Evolutionary conservation across 352 stramenopile genomes (phyloP).

Genomic region (Phytophthora pluvialis): DNA sequence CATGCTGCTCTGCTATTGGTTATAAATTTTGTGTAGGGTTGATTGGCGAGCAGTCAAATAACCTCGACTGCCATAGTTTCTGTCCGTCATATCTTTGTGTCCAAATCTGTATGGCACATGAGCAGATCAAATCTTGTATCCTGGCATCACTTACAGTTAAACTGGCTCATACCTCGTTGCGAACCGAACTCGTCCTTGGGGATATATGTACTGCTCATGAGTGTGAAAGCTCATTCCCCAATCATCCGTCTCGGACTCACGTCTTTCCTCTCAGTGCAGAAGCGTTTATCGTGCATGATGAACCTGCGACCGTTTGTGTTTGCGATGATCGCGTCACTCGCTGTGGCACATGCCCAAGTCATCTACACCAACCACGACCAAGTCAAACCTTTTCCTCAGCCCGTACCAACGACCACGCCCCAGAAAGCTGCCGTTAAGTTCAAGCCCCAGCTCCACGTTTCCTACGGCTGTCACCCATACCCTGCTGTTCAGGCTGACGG

Average conservation of each 20-base stretch:
- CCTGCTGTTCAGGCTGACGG: slow-evolving; percentile 15
- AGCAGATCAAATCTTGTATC: background rate
- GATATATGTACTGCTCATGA: no score
- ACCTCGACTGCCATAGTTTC: no score
- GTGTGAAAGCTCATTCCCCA: background rate
- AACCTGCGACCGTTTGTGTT: slow-evolving; percentile 6
- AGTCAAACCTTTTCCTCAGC: slow-evolving; percentile 19
- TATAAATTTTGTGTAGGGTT: no score
- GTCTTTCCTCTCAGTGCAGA: background rate
- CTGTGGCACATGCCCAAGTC: slow-evolving; percentile 1
- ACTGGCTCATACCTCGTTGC: background rate
- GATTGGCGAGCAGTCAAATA: no score
- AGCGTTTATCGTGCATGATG: slow-evolving; percentile 2
- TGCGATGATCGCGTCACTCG: background rate
- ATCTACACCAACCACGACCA: slow-evolving; percentile 19
- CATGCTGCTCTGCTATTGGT: no score
- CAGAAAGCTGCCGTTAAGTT: slow-evolving; percentile 22
- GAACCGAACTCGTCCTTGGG: no score
- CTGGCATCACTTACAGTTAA: background rate
- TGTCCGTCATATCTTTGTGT: no score
- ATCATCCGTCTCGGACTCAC: slow-evolving; percentile 1
- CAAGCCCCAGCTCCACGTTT: slow-evolving; percentile 16
- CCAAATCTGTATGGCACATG: background rate
- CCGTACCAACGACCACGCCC: slow-evolving; percentile 4
- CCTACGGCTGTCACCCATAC: slow-evolving; percentile 16